A percentile compares a stretch with the other conserved stretches of the same genome.
phyloP scores from a whole-genome alignment of 169 alveolate genomes.

The Cryptosporidium sp. region DNA sequence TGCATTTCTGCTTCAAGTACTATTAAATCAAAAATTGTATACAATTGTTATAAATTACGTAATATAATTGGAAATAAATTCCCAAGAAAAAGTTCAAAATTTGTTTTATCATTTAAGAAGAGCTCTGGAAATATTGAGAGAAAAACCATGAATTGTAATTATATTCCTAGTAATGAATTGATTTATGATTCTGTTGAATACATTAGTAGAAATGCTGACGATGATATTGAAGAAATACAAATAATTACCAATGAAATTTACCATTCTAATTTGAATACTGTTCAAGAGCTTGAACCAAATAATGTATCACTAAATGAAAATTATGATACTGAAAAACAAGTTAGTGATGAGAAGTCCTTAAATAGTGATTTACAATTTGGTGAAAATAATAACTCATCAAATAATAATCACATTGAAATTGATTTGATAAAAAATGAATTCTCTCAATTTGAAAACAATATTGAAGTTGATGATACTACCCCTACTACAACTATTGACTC shows the following conservation, averaged over 20 bases:
- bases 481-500: slow-evolving; percentile 71
- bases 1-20: not conserved
- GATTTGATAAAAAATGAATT: not conserved
- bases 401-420: not conserved
- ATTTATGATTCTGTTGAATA: slow-evolving; percentile 52
- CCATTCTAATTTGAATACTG: too few relatives aligned
- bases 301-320: not conserved
- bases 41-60: slow-evolving; percentile 36
- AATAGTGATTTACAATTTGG: not conserved
- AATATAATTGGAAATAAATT: slow-evolving; percentile 42
- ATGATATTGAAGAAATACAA: slow-evolving; percentile 4
- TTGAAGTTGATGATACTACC: slow-evolving; percentile 8
- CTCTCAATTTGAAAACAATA: not conserved
- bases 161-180: not conserved
- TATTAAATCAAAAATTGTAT: slow-evolving; percentile 27
- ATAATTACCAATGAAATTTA: not conserved
- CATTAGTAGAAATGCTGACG: slow-evolving; percentile 38
- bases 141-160: slow-evolving; percentile 37
- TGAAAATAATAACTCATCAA: not conserved
- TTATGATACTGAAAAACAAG: not conserved
- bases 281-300: not conserved
- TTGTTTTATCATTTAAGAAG: slow-evolving; percentile 40
- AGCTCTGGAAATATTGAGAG: slow-evolving; percentile 16
- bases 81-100: slow-evolving; percentile 47
- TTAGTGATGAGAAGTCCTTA: not conserved